Percentiles rank a stretch among this genome's conserved stretches.
phyloP scores from a whole-genome alignment of 140 eudicot species.

The Bidens hawaiensis region DNA sequence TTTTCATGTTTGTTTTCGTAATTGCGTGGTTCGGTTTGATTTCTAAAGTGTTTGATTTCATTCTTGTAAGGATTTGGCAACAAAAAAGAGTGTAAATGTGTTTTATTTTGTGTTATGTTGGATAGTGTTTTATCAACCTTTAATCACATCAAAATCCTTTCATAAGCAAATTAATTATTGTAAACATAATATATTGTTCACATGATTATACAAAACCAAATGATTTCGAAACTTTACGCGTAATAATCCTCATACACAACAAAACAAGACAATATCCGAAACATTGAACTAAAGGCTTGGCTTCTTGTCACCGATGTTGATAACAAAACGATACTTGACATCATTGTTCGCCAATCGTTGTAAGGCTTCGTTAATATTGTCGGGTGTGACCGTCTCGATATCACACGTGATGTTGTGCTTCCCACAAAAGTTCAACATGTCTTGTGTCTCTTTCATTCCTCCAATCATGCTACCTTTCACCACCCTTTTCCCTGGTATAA shows the following conservation, averaged over 20 bases:
- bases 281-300: slow-evolving; percentile 20
- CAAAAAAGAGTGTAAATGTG: too few species aligned
- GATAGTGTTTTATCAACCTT: too few species aligned
- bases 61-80: too few species aligned
- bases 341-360: slow-evolving; percentile 65
- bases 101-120: too few species aligned
- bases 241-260: not conserved
- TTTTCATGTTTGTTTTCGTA: too few species aligned
- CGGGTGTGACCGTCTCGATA: slow-evolving; percentile 48
- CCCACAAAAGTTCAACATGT: slow-evolving; percentile 81
- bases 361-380: slow-evolving; percentile 65
- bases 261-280: not conserved
- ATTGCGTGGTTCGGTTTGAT: too few species aligned
- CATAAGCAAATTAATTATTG: not conserved
- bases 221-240: not conserved
- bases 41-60: too few species aligned
- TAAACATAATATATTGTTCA: not conserved
- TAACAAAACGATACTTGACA: slow-evolving; percentile 81
- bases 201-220: not conserved
- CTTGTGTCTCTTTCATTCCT: slow-evolving; percentile 82
- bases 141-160: too few species aligned
- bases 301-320: slow-evolving; percentile 52
- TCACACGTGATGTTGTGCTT: slow-evolving; percentile 77
- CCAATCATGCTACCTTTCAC: slow-evolving; percentile 91
- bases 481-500: slow-evolving; percentile 54